Conservation (phyloP, 352 stramenopile genomes). For the Phytophthora foliorum region DNA sequence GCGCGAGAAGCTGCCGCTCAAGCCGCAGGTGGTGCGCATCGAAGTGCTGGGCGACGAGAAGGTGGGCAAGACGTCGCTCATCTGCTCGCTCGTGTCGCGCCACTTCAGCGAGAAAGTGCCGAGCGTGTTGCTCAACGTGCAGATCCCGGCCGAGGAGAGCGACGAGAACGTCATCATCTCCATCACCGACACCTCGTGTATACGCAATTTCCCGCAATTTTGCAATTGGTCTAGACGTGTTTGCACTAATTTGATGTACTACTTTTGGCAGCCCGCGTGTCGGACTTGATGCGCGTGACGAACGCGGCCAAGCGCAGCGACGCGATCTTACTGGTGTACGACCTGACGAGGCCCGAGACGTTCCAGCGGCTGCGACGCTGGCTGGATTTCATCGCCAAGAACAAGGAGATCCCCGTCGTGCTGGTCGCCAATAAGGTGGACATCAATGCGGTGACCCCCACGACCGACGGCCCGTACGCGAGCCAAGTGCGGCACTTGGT, state of each 20-base stretch:
- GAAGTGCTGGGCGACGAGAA: constrained; percentile 92
- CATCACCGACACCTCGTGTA: constrained; percentile 91
- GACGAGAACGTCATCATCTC: constrained; percentile 92
- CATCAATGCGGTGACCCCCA: constrained; percentile 75
- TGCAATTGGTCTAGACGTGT: constrained; percentile 18
- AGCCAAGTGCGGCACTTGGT: constrained; percentile 78
- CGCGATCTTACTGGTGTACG: constrained; percentile 89
- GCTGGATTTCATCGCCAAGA: constrained; percentile 89
- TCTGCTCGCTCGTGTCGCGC: constrained; percentile 90
- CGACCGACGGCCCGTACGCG: constrained; percentile 67
- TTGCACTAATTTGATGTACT: not conserved
- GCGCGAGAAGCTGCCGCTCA: constrained; percentile 66
- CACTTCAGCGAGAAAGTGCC: constrained; percentile 92
- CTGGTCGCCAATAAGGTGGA: constrained; percentile 92
- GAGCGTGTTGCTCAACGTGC: constrained; percentile 87
- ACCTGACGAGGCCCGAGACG: constrained; percentile 85
- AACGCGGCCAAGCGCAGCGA: constrained; percentile 89
- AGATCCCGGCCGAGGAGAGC: constrained; percentile 90
- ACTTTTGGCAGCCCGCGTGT: constrained; percentile 61
- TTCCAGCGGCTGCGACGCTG: constrained; percentile 87
- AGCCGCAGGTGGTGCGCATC: constrained; percentile 88
- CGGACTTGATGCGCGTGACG: constrained; percentile 86
- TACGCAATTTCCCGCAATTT: not conserved
- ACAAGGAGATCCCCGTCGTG: constrained; percentile 90
- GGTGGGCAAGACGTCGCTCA: constrained; percentile 93